A percentile compares a stretch with the other conserved stretches of the same genome.
These are phyloP conservation scores for Leucoagaricus sp. DNA, from an alignment of 1,284 basidiomycete genomes.

Conservation along the genomic window DNA sequence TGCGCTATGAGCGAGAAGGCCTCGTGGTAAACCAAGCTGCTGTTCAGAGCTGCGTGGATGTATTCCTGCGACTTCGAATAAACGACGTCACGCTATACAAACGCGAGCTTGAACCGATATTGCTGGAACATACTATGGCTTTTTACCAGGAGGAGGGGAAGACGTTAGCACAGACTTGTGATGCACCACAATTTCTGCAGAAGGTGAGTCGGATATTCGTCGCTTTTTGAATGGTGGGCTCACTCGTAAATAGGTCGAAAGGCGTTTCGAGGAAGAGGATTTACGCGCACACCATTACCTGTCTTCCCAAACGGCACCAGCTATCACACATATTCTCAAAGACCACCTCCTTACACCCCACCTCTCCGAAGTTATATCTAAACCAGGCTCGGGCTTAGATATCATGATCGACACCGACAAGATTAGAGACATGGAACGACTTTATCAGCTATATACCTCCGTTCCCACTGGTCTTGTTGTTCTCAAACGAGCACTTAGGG, in stretches of 20 bases:
- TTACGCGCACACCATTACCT: slow-evolving; percentile 91
- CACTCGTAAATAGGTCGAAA: slow-evolving; percentile 65
- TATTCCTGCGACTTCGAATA: slow-evolving; percentile 72
- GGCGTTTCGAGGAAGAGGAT: slow-evolving; percentile 83
- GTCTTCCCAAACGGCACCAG: slow-evolving; percentile 69
- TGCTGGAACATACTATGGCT: slow-evolving; percentile 75
- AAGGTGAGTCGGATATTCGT: slow-evolving; percentile 53
- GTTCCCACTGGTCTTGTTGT: slow-evolving; percentile 72
- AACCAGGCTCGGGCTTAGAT: slow-evolving; percentile 86
- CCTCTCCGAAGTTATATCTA: slow-evolving; percentile 73
- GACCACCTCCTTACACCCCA: slow-evolving; percentile 80
- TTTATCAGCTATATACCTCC: slow-evolving; percentile 79
- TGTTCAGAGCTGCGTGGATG: slow-evolving; percentile 88
- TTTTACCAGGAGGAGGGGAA: slow-evolving; percentile 86
- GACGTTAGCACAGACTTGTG: slow-evolving; percentile 70
- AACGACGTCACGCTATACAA: slow-evolving; percentile 73
- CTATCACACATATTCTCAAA: slow-evolving; percentile 79
- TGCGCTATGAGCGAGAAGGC: slow-evolving; percentile 91
- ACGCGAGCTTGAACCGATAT: slow-evolving; percentile 82
- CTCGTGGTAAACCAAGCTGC: slow-evolving; percentile 90
- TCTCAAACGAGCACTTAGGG: slow-evolving; percentile 73
- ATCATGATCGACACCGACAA: slow-evolving; percentile 87
- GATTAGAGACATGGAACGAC: slow-evolving; percentile 73
- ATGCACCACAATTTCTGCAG: slow-evolving; percentile 83
- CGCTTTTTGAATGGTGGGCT: slow-evolving; percentile 1